Evolutionary conservation across 106 monocot species (phyloP).

Genomic region (Acorus gramineus): DNA sequence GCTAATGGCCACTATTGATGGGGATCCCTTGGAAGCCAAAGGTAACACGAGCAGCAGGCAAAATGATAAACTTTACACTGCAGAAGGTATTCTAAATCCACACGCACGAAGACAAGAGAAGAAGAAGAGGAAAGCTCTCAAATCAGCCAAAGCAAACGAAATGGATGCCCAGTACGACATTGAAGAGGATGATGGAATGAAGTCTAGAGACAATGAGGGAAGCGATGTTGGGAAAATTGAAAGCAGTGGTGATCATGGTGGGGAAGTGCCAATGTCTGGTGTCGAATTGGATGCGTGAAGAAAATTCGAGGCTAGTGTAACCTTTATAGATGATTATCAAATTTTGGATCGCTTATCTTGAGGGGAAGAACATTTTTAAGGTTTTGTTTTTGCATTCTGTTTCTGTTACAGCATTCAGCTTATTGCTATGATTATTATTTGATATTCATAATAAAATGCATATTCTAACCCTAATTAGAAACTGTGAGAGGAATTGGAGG

Average conservation of each 20-base stretch:
- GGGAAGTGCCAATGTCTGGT: constrained; percentile 43
- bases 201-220: constrained; percentile 1
- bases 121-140: constrained; percentile 27
- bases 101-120: constrained; percentile 53
- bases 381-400: too few species aligned
- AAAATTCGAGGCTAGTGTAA: too few species aligned
- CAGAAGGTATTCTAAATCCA: constrained; percentile 85
- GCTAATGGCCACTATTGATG: constrained; percentile 26
- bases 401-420: too few species aligned
- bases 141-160: constrained; percentile 35
- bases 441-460: too few species aligned
- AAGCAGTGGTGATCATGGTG: constrained; percentile 17
- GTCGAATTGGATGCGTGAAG: constrained; percentile 30
- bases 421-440: too few species aligned
- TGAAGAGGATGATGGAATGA: constrained; percentile 67
- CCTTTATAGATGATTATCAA: too few species aligned
- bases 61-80: constrained; percentile 62
- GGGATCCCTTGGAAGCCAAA: constrained; percentile 21
- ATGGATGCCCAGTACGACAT: constrained; percentile 95
- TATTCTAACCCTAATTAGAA: too few species aligned
- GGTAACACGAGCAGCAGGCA: constrained; percentile 22
- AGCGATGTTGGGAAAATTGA: constrained; percentile 3
- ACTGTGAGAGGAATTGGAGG: too few species aligned
- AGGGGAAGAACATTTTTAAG: too few species aligned
- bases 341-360: too few species aligned